Evolutionary conservation across 305 asterid species (phyloP).

Genomic region (Plantago rigida): DNA sequence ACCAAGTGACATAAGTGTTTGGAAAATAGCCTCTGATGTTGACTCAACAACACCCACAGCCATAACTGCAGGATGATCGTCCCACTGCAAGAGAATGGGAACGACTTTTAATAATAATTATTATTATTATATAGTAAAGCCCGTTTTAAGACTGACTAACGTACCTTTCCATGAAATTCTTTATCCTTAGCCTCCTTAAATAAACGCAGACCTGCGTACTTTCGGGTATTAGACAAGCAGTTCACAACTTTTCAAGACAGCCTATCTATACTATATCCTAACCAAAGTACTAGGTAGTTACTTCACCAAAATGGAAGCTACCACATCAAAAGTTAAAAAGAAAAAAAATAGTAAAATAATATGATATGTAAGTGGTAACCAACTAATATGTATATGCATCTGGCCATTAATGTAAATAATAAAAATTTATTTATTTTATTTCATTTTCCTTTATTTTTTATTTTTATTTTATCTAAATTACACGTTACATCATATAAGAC

Average conservation of each 20-base stretch:
- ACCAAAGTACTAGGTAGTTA: no score
- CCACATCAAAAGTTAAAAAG: no score
- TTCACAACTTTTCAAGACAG: slow-evolving; percentile 26
- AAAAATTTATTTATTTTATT: no score
- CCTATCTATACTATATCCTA: no score
- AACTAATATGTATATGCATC: no score
- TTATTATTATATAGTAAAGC: background rate
- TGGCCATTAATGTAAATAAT: no score
- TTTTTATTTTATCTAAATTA: no score
- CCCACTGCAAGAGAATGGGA: slow-evolving; percentile 50
- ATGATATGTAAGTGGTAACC: no score
- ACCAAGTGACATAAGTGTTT: slow-evolving; percentile 95
- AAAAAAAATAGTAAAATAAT: no score
- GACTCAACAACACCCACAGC: slow-evolving; percentile 92
- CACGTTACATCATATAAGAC: no score
- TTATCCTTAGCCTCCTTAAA: slow-evolving; percentile 92
- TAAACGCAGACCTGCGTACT: slow-evolving; percentile 68
- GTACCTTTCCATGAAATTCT: slow-evolving; percentile 64
- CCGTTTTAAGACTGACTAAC: slow-evolving; percentile 22
- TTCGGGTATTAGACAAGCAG: slow-evolving; percentile 28
- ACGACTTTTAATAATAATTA: slow-evolving; percentile 12
- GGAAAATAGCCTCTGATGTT: slow-evolving; percentile 86
- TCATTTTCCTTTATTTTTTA: no score
- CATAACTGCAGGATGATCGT: slow-evolving; percentile 97
- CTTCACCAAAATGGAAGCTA: no score